Evolutionary conservation across 441 rosid genomes (phyloP).

Genomic region (Syzygium malaccense): DNA sequence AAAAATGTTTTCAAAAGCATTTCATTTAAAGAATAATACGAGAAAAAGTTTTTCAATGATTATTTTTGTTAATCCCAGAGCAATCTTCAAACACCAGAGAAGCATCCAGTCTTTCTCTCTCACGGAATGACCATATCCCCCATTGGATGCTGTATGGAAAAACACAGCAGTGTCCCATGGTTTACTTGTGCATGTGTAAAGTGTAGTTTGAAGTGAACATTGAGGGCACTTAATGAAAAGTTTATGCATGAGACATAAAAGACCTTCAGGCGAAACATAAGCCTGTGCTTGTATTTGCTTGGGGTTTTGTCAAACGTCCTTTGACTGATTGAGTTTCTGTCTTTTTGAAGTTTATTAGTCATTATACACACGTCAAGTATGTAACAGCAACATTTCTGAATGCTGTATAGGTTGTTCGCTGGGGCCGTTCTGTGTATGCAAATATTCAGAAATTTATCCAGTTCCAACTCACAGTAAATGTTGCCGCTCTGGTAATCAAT

Average conservation of each 20-base stretch:
- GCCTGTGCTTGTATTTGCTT: background rate
- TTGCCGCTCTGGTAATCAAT: constrained; percentile 8
- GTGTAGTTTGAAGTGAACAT: background rate
- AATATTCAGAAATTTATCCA: constrained; percentile 11
- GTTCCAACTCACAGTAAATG: constrained; percentile 10
- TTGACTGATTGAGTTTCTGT: background rate
- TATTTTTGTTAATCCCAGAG: background rate
- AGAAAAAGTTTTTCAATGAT: background rate
- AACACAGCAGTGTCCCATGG: background rate
- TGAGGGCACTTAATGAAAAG: background rate
- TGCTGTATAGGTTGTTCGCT: constrained; percentile 1
- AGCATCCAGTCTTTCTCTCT: background rate
- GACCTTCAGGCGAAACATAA: background rate
- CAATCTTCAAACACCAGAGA: background rate
- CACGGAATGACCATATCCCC: background rate
- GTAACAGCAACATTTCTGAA: background rate
- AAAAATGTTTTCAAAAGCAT: background rate
- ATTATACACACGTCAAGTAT: background rate
- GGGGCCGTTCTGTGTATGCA: constrained; percentile 13
- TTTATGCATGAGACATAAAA: background rate
- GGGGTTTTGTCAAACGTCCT: background rate
- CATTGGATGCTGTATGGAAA: background rate
- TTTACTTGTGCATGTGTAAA: background rate
- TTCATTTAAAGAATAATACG: background rate
- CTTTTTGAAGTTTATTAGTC: background rate